Evolutionary conservation across 2,329 filamentous ascomycete species (phyloP).

Genomic region (Zasmidium citrigriseum): DNA sequence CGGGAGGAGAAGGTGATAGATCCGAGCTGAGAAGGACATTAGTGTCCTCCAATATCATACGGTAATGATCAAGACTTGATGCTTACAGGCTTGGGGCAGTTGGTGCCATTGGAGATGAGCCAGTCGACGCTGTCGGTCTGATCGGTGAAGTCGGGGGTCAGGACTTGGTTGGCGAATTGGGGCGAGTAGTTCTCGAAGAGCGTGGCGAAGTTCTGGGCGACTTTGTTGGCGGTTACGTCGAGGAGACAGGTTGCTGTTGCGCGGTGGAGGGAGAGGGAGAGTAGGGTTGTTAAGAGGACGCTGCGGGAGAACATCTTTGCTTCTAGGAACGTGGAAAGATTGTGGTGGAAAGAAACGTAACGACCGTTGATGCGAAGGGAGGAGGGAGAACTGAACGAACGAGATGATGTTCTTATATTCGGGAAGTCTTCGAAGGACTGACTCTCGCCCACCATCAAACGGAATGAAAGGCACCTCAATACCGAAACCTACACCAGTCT

Average conservation of each 20-base stretch:
- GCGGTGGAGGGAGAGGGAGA: background rate
- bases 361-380: no score
- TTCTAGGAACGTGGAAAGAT: background rate
- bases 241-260: constrained; percentile 18
- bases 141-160: constrained; percentile 25
- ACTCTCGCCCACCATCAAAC: background rate
- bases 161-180: constrained; percentile 19
- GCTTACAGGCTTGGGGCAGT: constrained; percentile 13
- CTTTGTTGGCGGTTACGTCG: constrained; percentile 16
- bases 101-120: constrained; percentile 29
- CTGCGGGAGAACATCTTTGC: background rate
- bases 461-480: background rate
- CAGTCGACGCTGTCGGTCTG: constrained; percentile 31
- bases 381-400: no score
- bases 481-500: background rate
- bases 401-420: background rate
- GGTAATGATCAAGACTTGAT: background rate
- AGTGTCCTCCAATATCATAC: background rate
- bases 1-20: constrained; percentile 20
- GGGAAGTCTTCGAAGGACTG: background rate
- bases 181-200: constrained; percentile 28
- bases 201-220: constrained; percentile 27
- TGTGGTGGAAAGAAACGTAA: background rate
- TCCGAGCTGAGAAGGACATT: constrained; percentile 11
- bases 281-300: background rate